phyloP scores from a whole-genome alignment of 169 alveolate genomes.

The Plasmodium coatneyi region DNA sequence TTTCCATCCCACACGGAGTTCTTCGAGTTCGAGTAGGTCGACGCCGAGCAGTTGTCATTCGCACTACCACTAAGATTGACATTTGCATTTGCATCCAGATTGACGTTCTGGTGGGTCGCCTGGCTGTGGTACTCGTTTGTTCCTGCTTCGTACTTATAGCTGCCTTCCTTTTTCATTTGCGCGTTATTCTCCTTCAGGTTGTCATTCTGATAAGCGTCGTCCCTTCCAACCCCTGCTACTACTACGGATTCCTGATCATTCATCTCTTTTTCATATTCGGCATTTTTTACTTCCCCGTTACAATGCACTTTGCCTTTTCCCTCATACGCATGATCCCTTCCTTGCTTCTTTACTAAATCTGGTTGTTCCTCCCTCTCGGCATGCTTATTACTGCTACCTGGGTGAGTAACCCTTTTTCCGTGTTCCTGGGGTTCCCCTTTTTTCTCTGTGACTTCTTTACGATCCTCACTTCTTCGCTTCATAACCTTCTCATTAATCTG shows the following conservation, averaged over 20 bases:
- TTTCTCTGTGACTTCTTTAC: background rate
- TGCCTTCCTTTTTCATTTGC: background rate
- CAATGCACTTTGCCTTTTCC: background rate
- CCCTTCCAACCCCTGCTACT: background rate
- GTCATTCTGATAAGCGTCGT: background rate
- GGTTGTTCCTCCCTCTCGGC: background rate
- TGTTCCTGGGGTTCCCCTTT: background rate
- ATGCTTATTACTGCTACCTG: background rate
- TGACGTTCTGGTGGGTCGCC: background rate
- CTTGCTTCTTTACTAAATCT: background rate
- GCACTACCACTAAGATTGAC: background rate
- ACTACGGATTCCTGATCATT: background rate
- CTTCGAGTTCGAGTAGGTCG: conserved; percentile 25
- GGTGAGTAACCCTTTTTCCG: too few relatives aligned
- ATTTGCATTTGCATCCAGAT: background rate
- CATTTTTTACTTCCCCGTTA: background rate
- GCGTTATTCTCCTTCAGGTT: background rate
- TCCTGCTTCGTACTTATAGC: background rate
- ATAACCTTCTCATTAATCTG: conserved; percentile 43
- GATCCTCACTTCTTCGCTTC: conserved; percentile 4
- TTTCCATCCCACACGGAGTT: conserved; percentile 73
- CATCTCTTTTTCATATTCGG: background rate
- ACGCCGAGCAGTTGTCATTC: background rate
- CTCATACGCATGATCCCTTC: background rate
- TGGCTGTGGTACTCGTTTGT: background rate